Evolutionary conservation across 2,329 filamentous ascomycete genomes (phyloP), one percentile per base, ranked within the genome.

Genomic region (Colletotrichum cereale): DNA sequence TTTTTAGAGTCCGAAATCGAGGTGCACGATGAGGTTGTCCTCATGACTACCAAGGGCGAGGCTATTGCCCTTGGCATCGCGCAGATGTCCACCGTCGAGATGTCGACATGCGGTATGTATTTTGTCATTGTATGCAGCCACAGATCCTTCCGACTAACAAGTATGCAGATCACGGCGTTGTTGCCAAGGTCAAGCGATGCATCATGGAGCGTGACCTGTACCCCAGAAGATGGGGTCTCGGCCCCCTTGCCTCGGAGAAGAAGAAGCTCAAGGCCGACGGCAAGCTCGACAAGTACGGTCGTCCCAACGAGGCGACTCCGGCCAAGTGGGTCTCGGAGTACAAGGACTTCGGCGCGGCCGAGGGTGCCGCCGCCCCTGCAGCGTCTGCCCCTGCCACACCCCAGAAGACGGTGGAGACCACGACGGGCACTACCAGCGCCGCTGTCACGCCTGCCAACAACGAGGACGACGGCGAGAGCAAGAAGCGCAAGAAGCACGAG

Each of bases 131-230:
- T 8, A 42, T 58, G 36, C 36, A 36, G 31, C n/a, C 34, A 40
- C 21, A 50, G 47, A n/a, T 12, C 44, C 36, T 21, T 21, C 12
- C 31, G 21, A 71, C 70, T 74, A 44, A 73, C 55, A 7, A 4
- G 8, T 12, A 11, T 16, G n/a, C 29, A 73, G 95, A 98, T 81
- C 96, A 99, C 84, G 96, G 96, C 78, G 95, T 98, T 71, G 96
- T 98, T 71, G 96, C 96, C 77, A 98, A 98, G 88, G 94, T 99
- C 82, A 99, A 99, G 92, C 92, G 96, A 78, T 97, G 95, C 84
- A 99, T 99, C 84, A 99, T 99, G 96, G 96, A 99, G 88, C 93
- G 96, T 78, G 96, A 98, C 82, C 88, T 98, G 71, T 99, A 99
- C 89, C 96, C 96, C 74, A 90, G 95, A 82, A 89, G 96, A 87